Conservation (phyloP, 1,284 basidiomycete species). For the Trametes sp. region DNA sequence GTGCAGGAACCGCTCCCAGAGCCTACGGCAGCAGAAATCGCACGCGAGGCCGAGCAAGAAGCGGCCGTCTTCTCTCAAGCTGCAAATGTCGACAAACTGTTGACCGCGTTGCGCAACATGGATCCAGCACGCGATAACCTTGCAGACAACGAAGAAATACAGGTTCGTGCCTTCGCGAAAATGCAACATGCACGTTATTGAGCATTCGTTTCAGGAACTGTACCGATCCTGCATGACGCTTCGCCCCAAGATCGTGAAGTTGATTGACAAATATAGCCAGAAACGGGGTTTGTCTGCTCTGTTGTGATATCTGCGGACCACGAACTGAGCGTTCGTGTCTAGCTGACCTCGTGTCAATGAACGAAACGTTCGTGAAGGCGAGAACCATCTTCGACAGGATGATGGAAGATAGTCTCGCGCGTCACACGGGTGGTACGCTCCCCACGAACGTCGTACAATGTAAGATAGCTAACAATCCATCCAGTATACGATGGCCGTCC, state of each 20-base stretch:
- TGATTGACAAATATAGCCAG: slow-evolving; percentile 98
- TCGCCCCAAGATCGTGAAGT: slow-evolving; percentile 92
- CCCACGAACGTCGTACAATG: not conserved
- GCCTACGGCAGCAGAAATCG: slow-evolving; percentile 80
- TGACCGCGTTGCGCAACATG: slow-evolving; percentile 81
- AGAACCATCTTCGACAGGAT: slow-evolving; percentile 86
- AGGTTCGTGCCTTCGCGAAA: slow-evolving; percentile 53
- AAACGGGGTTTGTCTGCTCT: slow-evolving; percentile 69
- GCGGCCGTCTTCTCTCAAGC: slow-evolving; percentile 87
- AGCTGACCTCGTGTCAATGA: slow-evolving; percentile 91
- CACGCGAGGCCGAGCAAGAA: slow-evolving; percentile 89
- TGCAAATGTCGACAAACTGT: slow-evolving; percentile 87
- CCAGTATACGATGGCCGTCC: slow-evolving; percentile 43
- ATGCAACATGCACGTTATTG: not conserved
- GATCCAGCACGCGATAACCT: slow-evolving; percentile 86
- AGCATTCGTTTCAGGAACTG: slow-evolving; percentile 65
- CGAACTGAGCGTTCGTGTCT: slow-evolving; percentile 14
- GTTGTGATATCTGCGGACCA: not conserved
- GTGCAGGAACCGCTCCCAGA: slow-evolving; percentile 88
- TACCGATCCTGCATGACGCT: slow-evolving; percentile 91
- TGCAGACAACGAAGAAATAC: slow-evolving; percentile 95
- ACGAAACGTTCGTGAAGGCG: slow-evolving; percentile 87
- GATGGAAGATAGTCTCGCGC: slow-evolving; percentile 89
- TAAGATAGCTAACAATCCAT: not conserved
- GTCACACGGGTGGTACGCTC: slow-evolving; percentile 66